phyloP scores from a whole-genome alignment of 306 rosid genomes.

The Crotalaria pallida region DNA sequence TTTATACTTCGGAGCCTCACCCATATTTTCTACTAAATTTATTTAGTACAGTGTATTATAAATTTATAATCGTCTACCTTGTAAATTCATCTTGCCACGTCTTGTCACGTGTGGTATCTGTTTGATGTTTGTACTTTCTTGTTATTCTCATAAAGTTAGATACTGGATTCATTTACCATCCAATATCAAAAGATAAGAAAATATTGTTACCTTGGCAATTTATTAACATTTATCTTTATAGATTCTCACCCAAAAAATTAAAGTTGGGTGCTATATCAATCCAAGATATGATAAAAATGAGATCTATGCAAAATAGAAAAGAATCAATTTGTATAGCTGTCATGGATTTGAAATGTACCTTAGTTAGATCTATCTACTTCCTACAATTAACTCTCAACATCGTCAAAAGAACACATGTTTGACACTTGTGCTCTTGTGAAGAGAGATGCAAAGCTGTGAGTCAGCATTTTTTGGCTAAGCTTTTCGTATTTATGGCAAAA shows the following conservation, averaged over 20 bases:
- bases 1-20: background rate
- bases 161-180: background rate
- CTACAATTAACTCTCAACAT: background rate
- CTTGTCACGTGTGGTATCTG: too few species aligned
- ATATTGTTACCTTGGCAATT: background rate
- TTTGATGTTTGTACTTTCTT: too few species aligned
- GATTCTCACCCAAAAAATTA: background rate
- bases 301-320: background rate
- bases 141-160: background rate
- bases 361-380: background rate
- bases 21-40: background rate
- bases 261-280: background rate
- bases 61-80: too few species aligned
- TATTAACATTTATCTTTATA: background rate
- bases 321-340: conserved; percentile 14
- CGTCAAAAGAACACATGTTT: conserved; percentile 1
- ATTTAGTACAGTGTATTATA: too few species aligned
- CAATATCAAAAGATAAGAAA: background rate
- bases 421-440: conserved; percentile 24
- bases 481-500: conserved; percentile 5
- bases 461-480: conserved; percentile 33
- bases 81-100: too few species aligned
- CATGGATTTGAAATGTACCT: conserved; percentile 23
- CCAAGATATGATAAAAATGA: background rate
- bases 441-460: background rate